Conservation (phyloP, 495 filamentous ascomycete species). For the Durotheca rogersii region DNA sequence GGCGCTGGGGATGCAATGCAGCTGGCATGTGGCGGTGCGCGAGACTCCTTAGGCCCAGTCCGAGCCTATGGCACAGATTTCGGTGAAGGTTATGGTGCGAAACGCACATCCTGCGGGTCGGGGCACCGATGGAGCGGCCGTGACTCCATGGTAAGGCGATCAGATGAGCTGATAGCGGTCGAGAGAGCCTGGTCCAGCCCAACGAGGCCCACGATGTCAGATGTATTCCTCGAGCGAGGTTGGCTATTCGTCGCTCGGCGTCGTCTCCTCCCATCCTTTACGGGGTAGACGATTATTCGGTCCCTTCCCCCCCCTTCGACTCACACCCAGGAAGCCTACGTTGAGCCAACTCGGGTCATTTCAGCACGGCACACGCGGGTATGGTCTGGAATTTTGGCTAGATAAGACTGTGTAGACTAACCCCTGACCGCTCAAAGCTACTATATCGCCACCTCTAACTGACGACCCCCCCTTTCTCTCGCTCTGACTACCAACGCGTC, state of each 20-base stretch:
- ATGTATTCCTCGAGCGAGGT: not conserved
- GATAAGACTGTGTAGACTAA: constrained; percentile 4
- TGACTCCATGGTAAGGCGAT: not conserved
- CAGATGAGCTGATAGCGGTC: not conserved
- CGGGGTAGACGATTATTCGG: not conserved
- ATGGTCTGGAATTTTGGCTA: not conserved
- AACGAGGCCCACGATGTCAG: not conserved
- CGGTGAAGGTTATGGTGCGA: not conserved
- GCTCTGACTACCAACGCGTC: constrained; percentile 20
- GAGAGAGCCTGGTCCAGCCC: constrained; percentile 1
- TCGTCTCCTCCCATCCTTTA: not conserved
- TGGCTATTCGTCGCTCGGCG: not conserved
- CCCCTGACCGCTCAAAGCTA: not conserved
- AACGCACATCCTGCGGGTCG: not conserved
- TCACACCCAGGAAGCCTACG: not conserved
- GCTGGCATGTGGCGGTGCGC: not conserved
- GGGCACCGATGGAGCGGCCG: not conserved
- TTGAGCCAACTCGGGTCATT: not conserved
- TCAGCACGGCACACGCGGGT: not conserved
- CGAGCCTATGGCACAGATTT: not conserved
- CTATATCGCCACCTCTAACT: constrained; percentile 9
- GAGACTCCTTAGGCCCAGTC: not conserved
- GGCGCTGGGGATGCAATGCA: not conserved
- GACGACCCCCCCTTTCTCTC: no score
- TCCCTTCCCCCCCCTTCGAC: not conserved